These are phyloP conservation scores for Clohesyomyces aquaticus DNA, from an alignment of 495 filamentous ascomycete species.

Conservation along the genomic window DNA sequence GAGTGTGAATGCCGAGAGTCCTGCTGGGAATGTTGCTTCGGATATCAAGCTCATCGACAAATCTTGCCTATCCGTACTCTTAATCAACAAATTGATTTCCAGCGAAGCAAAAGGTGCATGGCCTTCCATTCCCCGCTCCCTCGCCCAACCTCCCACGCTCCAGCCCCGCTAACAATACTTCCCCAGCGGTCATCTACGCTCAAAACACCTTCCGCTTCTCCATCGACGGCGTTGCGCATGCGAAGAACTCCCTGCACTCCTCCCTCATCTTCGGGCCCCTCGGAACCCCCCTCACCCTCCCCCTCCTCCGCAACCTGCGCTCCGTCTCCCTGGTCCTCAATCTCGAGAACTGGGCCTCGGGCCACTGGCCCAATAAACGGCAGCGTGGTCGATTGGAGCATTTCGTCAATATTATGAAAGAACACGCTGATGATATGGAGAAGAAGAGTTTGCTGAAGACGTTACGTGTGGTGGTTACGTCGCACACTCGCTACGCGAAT, in stretches of 20 bases:
- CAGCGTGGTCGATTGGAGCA: slow-evolving; percentile 22
- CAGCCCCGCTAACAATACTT: background rate
- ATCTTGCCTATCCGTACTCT: slow-evolving; percentile 9
- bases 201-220: slow-evolving; percentile 20
- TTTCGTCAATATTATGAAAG: slow-evolving; percentile 24
- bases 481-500: background rate
- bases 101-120: slow-evolving; percentile 19
- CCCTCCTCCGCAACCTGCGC: slow-evolving; percentile 21
- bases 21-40: too few relatives aligned
- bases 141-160: background rate
- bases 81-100: slow-evolving; percentile 12
- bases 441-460: slow-evolving; percentile 20
- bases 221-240: slow-evolving; percentile 11
- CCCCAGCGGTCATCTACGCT: slow-evolving; percentile 23
- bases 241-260: slow-evolving; percentile 12
- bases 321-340: slow-evolving; percentile 7
- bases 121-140: background rate
- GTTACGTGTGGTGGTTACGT: background rate
- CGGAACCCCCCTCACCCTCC: slow-evolving; percentile 2
- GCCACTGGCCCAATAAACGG: slow-evolving; percentile 12
- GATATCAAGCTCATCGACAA: too few relatives aligned
- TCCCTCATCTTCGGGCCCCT: slow-evolving; percentile 20
- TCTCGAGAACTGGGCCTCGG: background rate
- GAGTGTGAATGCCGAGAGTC: too few relatives aligned
- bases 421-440: slow-evolving; percentile 18